Evolutionary conservation across 768 basidiomycete species (phyloP), one percentile per base, ranked within the genome.

Genomic region (Termitomyces sp.): DNA sequence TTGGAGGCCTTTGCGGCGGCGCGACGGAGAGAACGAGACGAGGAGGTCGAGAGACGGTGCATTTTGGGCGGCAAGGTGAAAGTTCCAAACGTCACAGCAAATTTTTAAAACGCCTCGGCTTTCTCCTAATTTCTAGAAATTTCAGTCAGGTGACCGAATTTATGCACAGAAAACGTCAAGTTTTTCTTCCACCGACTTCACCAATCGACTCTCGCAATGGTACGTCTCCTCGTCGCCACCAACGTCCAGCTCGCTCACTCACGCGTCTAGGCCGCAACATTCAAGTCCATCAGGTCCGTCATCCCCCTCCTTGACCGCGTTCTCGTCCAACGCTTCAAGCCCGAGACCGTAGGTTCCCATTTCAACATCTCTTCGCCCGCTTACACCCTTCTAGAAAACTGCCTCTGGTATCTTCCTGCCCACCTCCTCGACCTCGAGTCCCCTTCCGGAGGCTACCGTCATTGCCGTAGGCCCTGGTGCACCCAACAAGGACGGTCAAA

Each of bases 381-480:
- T 40, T 49, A 37, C 25, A 11, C 41, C 40, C 2, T 12, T 3
- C 9, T 64, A 98, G 95, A 97, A 98, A 95, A 99, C 96, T n/a
- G 90, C 97, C 3, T 75, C 89, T 23, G 97, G 97, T 35, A 87
- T 99, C 70, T 95, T 95, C 84, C 81, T 99, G 45, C 97, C 97
- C n/a, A 83, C 90, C 0, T 92, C 94, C 1, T 85, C 90, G 5
- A 94, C 92, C 27, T 82, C 71, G 62, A 85, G 72, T 64, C 95
- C 95, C 23, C 82, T 98, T n/a, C 95, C 96, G 2, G 96, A 98
- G 75, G 96, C 94, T 5, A 96, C 93, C 31, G 96, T 97, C 68
- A 89, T 98, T 69, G 92, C 97, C 27, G 89, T 92, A 47, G 96
- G 96, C 55, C 96, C 96, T 34, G 97, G 97, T 32, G 90, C 90